Conservation (phyloP, 352 stramenopile species). For the Phytophthora macrochlamydospora region DNA sequence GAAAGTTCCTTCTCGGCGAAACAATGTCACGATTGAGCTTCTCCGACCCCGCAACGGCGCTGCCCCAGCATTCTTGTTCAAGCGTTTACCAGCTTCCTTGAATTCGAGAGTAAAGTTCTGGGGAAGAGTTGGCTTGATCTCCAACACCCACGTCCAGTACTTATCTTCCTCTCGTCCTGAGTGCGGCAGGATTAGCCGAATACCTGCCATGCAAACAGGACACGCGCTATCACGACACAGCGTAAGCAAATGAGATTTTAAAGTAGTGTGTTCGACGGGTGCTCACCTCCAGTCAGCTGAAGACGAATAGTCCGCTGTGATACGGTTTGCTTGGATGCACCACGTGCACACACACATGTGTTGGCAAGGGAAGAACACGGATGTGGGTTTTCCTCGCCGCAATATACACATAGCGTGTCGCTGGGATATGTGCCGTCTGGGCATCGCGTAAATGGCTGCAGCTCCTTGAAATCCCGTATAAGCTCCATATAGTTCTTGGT, state of each 20-base stretch:
- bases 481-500: conserved; percentile 67
- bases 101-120: conserved; percentile 51
- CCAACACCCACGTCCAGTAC: conserved; percentile 69
- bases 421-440: conserved; percentile 46
- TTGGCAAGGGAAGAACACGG: conserved; percentile 47
- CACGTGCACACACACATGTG: conserved; percentile 69
- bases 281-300: conserved; percentile 41
- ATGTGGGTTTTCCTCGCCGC: conserved; percentile 30
- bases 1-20: conserved; percentile 9
- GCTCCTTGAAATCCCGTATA: conserved; percentile 49
- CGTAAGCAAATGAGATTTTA: too few relatives aligned
- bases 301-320: conserved; percentile 32
- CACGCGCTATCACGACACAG: conserved; percentile 40
- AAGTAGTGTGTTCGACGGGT: too few relatives aligned
- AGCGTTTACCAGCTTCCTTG: conserved; percentile 12
- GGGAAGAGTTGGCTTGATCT: conserved; percentile 53
- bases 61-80: conserved; percentile 14
- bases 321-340: conserved; percentile 52
- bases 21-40: conserved; percentile 20
- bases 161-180: conserved; percentile 58
- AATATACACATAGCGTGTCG: conserved; percentile 54
- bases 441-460: conserved; percentile 57
- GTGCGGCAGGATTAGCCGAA: conserved; percentile 62
- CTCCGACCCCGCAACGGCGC: conserved; percentile 3
- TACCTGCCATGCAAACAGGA: conserved; percentile 66